Evolutionary conservation across 2,329 filamentous ascomycete genomes (phyloP).

Genomic region (Chrysoporthe cubensis): DNA sequence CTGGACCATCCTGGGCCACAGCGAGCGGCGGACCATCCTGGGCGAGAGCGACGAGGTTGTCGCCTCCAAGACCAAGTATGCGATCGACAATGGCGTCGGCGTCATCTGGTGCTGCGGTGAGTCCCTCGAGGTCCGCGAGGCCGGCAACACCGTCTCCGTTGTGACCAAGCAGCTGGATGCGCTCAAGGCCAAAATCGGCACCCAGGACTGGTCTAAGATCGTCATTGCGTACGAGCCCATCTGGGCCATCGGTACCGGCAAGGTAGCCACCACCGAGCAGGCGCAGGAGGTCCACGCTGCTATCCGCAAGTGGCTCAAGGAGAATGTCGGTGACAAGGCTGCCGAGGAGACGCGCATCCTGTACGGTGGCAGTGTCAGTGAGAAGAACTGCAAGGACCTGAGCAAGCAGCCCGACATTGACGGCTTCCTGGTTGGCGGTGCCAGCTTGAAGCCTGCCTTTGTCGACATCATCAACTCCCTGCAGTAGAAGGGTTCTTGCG

Average conservation of each 20-base stretch:
- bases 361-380: conserved; percentile 94
- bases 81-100: conserved; percentile 80
- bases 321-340: conserved; percentile 73
- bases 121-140: conserved; percentile 90
- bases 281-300: conserved; percentile 92
- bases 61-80: conserved; percentile 92
- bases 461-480: conserved; percentile 65
- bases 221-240: conserved; percentile 99
- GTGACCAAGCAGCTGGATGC: conserved; percentile 85
- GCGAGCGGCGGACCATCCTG: conserved; percentile 88
- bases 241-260: conserved; percentile 94
- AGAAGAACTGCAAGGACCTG: conserved; percentile 97
- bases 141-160: conserved; percentile 80
- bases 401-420: conserved; percentile 94
- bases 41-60: conserved; percentile 85
- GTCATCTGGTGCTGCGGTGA: conserved; percentile 99
- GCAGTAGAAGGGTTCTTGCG: conserved; percentile 43
- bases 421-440: conserved; percentile 95
- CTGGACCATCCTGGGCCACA: conserved; percentile 94
- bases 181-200: conserved; percentile 67
- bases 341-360: conserved; percentile 90
- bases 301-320: conserved; percentile 86
- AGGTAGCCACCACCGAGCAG: conserved; percentile 86
- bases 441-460: conserved; percentile 93
- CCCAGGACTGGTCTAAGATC: conserved; percentile 86